Evolutionary conservation across 352 stramenopile genomes (phyloP).

Genomic region (Pythium apleroticum): DNA sequence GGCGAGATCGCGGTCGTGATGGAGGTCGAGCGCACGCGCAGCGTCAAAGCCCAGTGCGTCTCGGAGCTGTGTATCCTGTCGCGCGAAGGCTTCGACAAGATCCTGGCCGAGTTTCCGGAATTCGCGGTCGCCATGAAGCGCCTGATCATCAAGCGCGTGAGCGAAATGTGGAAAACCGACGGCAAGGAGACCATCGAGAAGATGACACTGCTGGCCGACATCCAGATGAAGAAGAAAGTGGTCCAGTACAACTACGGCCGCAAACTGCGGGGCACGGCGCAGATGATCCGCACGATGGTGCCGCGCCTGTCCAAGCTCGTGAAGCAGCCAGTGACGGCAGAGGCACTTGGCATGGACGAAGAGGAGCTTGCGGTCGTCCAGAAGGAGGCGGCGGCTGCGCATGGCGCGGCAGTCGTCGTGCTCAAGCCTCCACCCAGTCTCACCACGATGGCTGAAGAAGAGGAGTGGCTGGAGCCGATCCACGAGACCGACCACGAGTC

Average conservation of each 20-base stretch:
- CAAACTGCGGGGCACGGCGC: constrained; percentile 21
- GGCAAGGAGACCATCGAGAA: constrained; percentile 53
- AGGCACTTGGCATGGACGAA: constrained; percentile 22
- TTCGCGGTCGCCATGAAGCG: constrained; percentile 73
- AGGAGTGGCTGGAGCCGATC: constrained; percentile 4
- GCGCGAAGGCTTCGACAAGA: constrained; percentile 67
- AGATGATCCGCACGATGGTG: constrained; percentile 23
- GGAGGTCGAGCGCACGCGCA: constrained; percentile 63
- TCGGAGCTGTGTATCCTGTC: constrained; percentile 62
- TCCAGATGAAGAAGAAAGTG: constrained; percentile 64
- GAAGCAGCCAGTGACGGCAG: constrained; percentile 21
- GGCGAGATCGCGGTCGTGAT: constrained; percentile 67
- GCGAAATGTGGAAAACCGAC: constrained; percentile 50
- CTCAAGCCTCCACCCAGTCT: neutral
- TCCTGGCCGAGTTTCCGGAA: constrained; percentile 66
- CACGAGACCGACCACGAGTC: neutral
- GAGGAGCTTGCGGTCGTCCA: constrained; percentile 10
- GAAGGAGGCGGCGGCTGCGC: neutral
- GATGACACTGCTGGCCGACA: constrained; percentile 60
- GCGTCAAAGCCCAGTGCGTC: constrained; percentile 63
- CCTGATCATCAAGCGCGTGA: constrained; percentile 66
- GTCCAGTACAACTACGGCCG: constrained; percentile 23
- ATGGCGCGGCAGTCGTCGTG: neutral
- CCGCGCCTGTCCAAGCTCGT: constrained; percentile 27
- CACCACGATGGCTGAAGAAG: neutral